phyloP scores from a whole-genome alignment of 192 early-diverging fungal species.

The Backusella liffmaniae region DNA sequence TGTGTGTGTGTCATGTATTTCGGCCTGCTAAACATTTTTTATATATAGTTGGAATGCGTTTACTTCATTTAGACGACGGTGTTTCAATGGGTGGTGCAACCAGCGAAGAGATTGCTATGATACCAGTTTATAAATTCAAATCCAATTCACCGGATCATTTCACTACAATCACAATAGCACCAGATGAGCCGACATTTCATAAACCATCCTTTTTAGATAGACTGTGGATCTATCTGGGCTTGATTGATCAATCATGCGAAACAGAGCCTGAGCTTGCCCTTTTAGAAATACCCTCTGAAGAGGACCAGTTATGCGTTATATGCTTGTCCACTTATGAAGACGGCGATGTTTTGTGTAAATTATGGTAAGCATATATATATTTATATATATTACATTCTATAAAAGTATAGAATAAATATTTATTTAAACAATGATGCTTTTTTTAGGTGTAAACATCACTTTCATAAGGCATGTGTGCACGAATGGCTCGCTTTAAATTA shows the following conservation, averaged over 20 bases:
- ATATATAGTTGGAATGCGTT: conserved; percentile 50
- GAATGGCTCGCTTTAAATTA: conserved; percentile 78
- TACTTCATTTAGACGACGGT: conserved; percentile 51
- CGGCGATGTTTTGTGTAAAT: conserved; percentile 64
- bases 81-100: conserved; percentile 63
- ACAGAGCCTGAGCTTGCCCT: conserved; percentile 9
- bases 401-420: not conserved
- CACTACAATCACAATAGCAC: not conserved
- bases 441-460: conserved; percentile 66
- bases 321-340: conserved; percentile 77
- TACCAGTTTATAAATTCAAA: conserved; percentile 64
- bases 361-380: conserved; percentile 42
- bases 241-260: not conserved
- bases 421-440: not conserved
- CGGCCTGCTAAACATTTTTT: conserved; percentile 7
- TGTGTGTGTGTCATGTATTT: not conserved
- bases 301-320: conserved; percentile 66
- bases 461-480: conserved; percentile 80
- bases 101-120: conserved; percentile 63
- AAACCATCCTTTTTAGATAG: conserved; percentile 9
- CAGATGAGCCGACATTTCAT: not conserved
- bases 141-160: not conserved
- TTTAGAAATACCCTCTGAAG: conserved; percentile 28
- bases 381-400: not conserved
- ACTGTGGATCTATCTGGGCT: conserved; percentile 17